Evolutionary conservation across 345 rosid genomes (phyloP), one percentile per base, ranked within the genome.

Genomic region (Noccaea bulbosa): DNA sequence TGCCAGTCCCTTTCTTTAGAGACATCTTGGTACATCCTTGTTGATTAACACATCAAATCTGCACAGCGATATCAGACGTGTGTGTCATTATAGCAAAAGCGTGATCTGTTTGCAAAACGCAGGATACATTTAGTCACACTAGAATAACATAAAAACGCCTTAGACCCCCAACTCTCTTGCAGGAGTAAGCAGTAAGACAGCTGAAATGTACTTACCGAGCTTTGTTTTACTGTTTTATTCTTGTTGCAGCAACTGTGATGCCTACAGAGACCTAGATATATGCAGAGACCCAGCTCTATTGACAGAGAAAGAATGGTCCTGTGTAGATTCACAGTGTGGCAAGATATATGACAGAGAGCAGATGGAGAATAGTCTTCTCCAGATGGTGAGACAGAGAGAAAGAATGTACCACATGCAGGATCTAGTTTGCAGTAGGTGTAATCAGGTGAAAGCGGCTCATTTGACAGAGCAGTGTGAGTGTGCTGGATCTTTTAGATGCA

Each of bases 371-470:
- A 77, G 85, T 15, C 97, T 93, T 77, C 82, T 93, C 48, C 92
- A 93, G 79, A 88, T 88, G 50, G 94, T 87, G 49, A 79, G 91
- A 61, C 92, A 89, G 70, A 76, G 91, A 78, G 98, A 91, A 50
- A 84, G 87, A 8, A 81, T 87, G 55, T 91, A 90, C 79, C 97
- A 91, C 66, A 81, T 91, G 75, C 97, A 90, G 77, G 98, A 93
- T 75, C 87, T 93, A 52, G 81, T 84, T 50, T 91, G 96, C 82
- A 61, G 63, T 16, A 78, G 93, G 82, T 93, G 97, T 81, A 88
- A 86, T 72, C 98, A 88, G 68, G 92, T 93, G 78, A 93, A 93
- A 82, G 93, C 90, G 2, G 88, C 87, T 32, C 96, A 93, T 81
- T 74, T 93, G 70, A 77, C 92, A 22, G 90, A 88, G 80, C 93